Conservation (phyloP, 1,284 basidiomycete genomes). For the Rhodofomes roseus region DNA sequence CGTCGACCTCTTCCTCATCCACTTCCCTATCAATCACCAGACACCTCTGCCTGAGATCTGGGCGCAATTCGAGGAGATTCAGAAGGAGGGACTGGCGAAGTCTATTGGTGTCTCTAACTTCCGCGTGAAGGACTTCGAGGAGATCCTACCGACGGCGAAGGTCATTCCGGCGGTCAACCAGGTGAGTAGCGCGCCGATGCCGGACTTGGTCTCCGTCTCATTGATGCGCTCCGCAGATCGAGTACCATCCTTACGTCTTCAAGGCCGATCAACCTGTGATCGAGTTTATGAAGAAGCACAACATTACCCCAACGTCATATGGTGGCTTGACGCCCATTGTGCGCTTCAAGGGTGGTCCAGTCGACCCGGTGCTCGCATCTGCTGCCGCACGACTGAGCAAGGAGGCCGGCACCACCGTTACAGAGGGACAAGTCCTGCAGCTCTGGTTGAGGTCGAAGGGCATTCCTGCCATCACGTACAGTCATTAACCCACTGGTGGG, state of each 20-base stretch:
- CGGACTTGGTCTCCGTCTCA: background rate
- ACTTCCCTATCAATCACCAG: constrained; percentile 47
- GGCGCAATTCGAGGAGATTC: constrained; percentile 69
- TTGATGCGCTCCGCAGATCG: constrained; percentile 46
- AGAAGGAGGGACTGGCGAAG: constrained; percentile 64
- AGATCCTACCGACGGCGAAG: constrained; percentile 54
- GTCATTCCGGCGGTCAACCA: constrained; percentile 77
- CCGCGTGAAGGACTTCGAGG: constrained; percentile 59
- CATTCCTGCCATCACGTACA: constrained; percentile 56
- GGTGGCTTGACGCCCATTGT: constrained; percentile 61
- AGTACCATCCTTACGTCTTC: constrained; percentile 79
- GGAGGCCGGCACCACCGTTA: constrained; percentile 29
- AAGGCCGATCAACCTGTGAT: constrained; percentile 52
- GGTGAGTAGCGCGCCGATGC: constrained; percentile 35
- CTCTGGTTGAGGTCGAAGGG: constrained; percentile 33
- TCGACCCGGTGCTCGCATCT: constrained; percentile 37
- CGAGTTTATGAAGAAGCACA: constrained; percentile 51
- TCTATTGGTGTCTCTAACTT: constrained; percentile 89
- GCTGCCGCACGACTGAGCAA: constrained; percentile 19
- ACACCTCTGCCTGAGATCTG: constrained; percentile 56
- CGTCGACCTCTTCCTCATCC: constrained; percentile 79
- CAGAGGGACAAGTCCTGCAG: constrained; percentile 32
- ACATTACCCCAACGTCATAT: constrained; percentile 68
- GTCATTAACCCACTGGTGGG: no score
- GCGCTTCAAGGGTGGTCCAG: constrained; percentile 51